Conservation (phyloP, 129 eudicot genomes). For the Escallonia rubra region DNA sequence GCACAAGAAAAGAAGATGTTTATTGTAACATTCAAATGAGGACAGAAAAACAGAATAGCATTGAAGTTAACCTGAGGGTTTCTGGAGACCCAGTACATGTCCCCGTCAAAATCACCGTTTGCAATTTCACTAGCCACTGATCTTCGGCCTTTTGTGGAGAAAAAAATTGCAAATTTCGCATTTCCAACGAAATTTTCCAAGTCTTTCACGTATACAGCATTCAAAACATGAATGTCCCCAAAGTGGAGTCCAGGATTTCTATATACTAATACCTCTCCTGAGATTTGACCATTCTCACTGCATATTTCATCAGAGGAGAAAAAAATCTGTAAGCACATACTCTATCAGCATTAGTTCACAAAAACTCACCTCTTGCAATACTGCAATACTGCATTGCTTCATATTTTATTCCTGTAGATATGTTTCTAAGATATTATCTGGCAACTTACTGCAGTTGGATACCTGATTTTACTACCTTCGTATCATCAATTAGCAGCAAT, state of each 20-base stretch:
- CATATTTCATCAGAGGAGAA: conserved; percentile 2
- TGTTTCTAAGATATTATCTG: no score
- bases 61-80: conserved; percentile 43
- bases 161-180: conserved; percentile 63
- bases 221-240: conserved; percentile 65
- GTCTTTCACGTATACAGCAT: conserved; percentile 43
- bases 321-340: conserved; percentile 2
- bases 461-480: no score
- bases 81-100: conserved; percentile 66
- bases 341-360: neutral
- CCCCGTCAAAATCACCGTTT: conserved; percentile 82
- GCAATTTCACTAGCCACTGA: conserved; percentile 72
- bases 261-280: conserved; percentile 68
- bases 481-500: no score
- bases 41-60: no score
- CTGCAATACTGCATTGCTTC: neutral
- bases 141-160: conserved; percentile 62
- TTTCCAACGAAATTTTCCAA: conserved; percentile 56
- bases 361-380: neutral
- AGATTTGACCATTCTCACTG: conserved; percentile 67
- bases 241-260: conserved; percentile 76
- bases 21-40: no score
- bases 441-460: no score
- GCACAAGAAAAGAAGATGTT: no score
- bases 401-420: no score